Percentiles rank a stretch among this genome's conserved stretches.
phyloP scores from a whole-genome alignment of 169 alveolate species.

The Cryptosporidium baileyi region DNA sequence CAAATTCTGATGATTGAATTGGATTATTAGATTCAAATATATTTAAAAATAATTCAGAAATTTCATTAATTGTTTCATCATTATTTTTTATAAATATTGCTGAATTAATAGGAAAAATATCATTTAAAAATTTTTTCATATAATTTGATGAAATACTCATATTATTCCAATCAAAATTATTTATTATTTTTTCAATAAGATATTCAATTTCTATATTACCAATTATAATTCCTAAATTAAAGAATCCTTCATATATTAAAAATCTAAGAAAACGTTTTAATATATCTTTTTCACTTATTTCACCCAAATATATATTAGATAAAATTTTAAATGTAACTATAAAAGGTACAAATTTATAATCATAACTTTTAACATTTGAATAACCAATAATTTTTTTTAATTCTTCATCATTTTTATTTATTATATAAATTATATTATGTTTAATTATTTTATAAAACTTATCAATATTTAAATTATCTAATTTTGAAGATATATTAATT shows the following conservation, averaged over 20 bases:
- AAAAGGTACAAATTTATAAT: conserved; percentile 30
- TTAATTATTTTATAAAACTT: conserved; percentile 21
- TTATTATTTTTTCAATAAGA: background rate
- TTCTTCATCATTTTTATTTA: background rate
- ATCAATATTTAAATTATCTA: background rate
- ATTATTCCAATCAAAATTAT: background rate
- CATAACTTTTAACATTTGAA: background rate
- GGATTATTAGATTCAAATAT: conserved; percentile 25
- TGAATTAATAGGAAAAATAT: conserved; percentile 10
- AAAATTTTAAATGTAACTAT: conserved; percentile 7
- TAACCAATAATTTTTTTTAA: conserved; percentile 1
- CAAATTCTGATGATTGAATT: background rate
- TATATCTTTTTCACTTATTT: background rate
- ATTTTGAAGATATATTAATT: background rate
- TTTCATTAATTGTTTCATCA: background rate
- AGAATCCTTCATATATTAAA: conserved; percentile 18
- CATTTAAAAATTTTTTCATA: background rate
- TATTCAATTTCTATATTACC: conserved; percentile 25
- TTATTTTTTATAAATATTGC: conserved; percentile 12
- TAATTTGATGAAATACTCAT: conserved; percentile 5
- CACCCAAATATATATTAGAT: background rate
- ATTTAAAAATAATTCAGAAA: background rate
- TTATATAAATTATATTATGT: background rate
- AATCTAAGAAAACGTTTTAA: background rate
- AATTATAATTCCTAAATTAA: conserved; percentile 5